Evolutionary conservation across 2,329 filamentous ascomycete species (phyloP), one percentile per base, ranked within the genome.

Genomic region (Talaromyces islandicus): DNA sequence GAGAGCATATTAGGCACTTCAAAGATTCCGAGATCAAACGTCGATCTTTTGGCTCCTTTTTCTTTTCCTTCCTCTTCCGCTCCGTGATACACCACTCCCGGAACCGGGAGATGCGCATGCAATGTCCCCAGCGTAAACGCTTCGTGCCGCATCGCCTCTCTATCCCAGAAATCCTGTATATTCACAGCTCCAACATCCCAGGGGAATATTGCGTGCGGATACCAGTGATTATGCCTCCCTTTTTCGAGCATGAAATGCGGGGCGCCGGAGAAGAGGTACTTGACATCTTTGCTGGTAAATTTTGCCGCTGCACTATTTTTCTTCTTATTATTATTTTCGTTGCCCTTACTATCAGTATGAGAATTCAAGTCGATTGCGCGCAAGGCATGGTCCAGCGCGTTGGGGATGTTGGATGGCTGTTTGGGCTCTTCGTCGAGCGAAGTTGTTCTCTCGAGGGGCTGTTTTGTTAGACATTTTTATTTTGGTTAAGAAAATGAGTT

Each of bases 1-100:
- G 72, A 74, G 4, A 80, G 69, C 79, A 81, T 81, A 60, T 78
- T 81, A 0, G 79, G 79, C 1, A 79, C 70, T 64, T 82, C 79
- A 55, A 77, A 78, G 12, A 78, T 70, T 2, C 76, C 76, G 2
- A 78, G 64, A 48, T 79, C 77, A 58, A 78, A 78, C 2, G 74
- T 72, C 3, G 76, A 72, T 56, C 74, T 66, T 62, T 70, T 77
- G 12, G 64, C 62, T 3, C 67, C 67, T 35, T 66, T 67, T 32
- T 59, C 48, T 35, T 7, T 64, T 64, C 12, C 57, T 65, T 61
- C 25, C 63, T 61, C 2, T 66, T 56, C 35, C 62, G 67, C 67
- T 19, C 70, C 70, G 1, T 17, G 9, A 30, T 38, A 67, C 67
- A 56, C 69, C 67, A 27, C 25, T 27, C n/a, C 68, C 58, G 74